These are phyloP conservation scores for Haplosporangium sp. DNA, from an alignment of 371 early-diverging fungal species.

Conservation along the genomic window DNA sequence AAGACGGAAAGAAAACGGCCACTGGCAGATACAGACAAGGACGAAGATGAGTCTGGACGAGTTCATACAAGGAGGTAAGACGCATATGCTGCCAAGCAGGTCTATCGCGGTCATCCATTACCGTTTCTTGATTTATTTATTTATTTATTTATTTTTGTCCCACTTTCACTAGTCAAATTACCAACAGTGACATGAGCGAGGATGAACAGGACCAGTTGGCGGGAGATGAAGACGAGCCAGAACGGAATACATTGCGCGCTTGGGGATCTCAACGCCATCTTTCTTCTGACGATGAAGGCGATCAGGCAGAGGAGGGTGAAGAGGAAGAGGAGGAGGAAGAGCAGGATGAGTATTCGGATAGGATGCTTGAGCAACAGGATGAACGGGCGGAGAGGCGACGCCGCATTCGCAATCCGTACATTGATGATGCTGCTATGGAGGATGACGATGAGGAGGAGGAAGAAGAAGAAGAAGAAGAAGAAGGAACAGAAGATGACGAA, in stretches of 20 bases:
- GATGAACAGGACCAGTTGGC: constrained; percentile 14
- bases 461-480: constrained; percentile 21
- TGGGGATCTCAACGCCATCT: background rate
- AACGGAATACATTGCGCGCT: background rate
- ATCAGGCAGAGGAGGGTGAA: background rate
- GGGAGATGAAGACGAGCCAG: constrained; percentile 8
- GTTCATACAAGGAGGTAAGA: constrained; percentile 35
- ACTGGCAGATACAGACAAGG: background rate
- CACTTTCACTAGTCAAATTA: constrained; percentile 31
- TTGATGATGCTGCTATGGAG: constrained; percentile 41
- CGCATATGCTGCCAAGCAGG: background rate
- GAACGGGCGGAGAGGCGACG: constrained; percentile 25
- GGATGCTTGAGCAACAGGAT: constrained; percentile 24
- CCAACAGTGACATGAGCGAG: constrained; percentile 47
- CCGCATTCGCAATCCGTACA: constrained; percentile 34
- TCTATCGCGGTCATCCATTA: background rate
- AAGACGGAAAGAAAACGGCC: background rate
- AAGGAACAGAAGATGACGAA: constrained; percentile 7
- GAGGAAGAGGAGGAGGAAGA: constrained; percentile 8
- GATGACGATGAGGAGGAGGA: constrained; percentile 25
- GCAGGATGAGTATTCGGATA: constrained; percentile 27
- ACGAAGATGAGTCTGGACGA: constrained; percentile 16
- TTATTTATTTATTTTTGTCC: background rate
- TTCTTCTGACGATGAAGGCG: background rate
- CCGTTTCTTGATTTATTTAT: background rate